These are phyloP conservation scores for Lanmaoa pseudosensibilis DNA, from an alignment of 768 basidiomycete genomes.

Conservation along the genomic window DNA sequence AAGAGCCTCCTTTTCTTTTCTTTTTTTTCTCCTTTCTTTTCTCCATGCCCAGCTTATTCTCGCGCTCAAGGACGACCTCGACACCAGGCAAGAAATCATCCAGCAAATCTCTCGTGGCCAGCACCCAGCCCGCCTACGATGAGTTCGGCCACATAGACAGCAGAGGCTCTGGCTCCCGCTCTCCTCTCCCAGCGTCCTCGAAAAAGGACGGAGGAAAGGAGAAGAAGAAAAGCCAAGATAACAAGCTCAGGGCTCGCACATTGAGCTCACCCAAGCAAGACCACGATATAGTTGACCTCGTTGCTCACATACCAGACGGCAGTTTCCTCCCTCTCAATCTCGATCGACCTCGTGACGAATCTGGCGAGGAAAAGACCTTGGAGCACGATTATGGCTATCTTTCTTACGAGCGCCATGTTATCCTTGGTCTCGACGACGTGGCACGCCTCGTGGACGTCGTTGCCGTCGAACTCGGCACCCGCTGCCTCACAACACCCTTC, in stretches of 20 bases:
- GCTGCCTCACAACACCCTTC: constrained; percentile 85
- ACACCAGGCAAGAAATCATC: constrained; percentile 47
- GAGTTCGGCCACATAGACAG: constrained; percentile 66
- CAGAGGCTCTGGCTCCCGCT: constrained; percentile 39
- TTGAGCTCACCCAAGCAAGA: constrained; percentile 39
- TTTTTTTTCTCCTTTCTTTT: constrained; percentile 2
- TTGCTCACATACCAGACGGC: constrained; percentile 48
- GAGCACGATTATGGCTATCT: constrained; percentile 70
- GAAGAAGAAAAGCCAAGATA: constrained; percentile 43
- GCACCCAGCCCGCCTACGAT: constrained; percentile 40
- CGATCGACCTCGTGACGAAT: constrained; percentile 44
- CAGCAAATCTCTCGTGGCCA: constrained; percentile 5
- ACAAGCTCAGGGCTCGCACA: constrained; percentile 41
- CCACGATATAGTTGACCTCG: constrained; percentile 34
- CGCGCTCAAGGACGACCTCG: constrained; percentile 64
- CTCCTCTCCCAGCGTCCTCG: constrained; percentile 17
- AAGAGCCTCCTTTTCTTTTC: not conserved
- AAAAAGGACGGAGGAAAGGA: constrained; percentile 52
- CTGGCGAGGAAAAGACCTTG: constrained; percentile 40
- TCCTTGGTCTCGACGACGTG: constrained; percentile 74
- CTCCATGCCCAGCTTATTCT: constrained; percentile 75
- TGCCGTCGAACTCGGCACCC: constrained; percentile 64
- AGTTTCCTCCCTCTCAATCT: constrained; percentile 54
- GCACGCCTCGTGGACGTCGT: constrained; percentile 70
- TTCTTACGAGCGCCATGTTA: constrained; percentile 68